phyloP scores from a whole-genome alignment of 2,329 filamentous ascomycete genomes.

The Colletotrichum sp. region DNA sequence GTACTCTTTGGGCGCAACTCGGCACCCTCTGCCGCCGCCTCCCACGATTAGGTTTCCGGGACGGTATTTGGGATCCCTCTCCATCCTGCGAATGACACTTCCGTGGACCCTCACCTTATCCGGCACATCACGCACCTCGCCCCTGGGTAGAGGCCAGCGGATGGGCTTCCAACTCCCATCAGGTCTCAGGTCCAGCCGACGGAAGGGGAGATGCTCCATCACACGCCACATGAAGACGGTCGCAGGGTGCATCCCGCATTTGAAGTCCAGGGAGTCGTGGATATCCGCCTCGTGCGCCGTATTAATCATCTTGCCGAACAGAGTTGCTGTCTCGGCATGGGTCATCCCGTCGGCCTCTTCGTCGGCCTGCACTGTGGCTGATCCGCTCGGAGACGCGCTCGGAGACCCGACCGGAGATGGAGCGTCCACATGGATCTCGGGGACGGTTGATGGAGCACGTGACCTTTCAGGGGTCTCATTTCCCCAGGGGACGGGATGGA shows the following conservation, averaged over 20 bases:
- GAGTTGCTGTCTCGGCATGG: background rate
- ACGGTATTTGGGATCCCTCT: conserved; percentile 66
- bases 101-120: conserved; percentile 72
- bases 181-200: conserved; percentile 76
- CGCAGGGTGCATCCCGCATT: conserved; percentile 57
- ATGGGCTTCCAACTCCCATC: conserved; percentile 83
- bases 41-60: conserved; percentile 83
- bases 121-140: conserved; percentile 80
- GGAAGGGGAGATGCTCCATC: conserved; percentile 84
- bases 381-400: background rate
- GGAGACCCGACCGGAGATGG: conserved; percentile 17
- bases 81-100: conserved; percentile 76
- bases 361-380: background rate
- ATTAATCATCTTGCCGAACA: conserved; percentile 64
- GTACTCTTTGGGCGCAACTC: conserved; percentile 61
- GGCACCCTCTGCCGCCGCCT: conserved; percentile 74
- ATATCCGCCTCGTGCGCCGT: conserved; percentile 60
- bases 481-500: background rate
- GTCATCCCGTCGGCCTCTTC: background rate
- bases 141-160: conserved; percentile 78
- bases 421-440: conserved; percentile 32
- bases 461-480: background rate
- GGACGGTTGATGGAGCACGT: conserved; percentile 27
- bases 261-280: conserved; percentile 74
- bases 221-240: conserved; percentile 74